Evolutionary conservation across 164 flowering plant species (phyloP).

Genomic region (Chimonanthus praecox): DNA sequence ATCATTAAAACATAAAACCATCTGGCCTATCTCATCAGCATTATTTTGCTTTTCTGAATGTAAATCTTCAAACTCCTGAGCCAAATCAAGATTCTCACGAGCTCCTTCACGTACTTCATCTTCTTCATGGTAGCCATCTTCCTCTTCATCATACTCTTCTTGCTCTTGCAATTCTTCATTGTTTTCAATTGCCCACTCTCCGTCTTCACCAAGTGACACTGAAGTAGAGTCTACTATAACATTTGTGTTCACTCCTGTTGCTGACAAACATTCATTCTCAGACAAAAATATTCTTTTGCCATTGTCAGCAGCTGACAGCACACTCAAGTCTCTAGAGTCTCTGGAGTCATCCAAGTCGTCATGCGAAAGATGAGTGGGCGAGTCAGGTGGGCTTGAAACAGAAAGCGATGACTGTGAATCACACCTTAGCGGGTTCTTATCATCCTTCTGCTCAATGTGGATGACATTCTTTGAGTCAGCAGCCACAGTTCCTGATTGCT

Average conservation of each 20-base stretch:
- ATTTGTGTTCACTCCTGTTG: slow-evolving; percentile 22
- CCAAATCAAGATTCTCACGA: slow-evolving; percentile 47
- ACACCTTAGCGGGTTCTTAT: slow-evolving; percentile 42
- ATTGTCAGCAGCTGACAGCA: slow-evolving; percentile 28
- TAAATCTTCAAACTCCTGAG: slow-evolving; percentile 52
- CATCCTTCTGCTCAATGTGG: slow-evolving; percentile 27
- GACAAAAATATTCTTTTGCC: slow-evolving; percentile 27
- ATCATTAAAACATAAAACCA: slow-evolving; percentile 72
- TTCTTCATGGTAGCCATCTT: slow-evolving; percentile 70
- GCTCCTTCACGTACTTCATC: slow-evolving; percentile 74
- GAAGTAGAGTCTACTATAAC: slow-evolving; percentile 26
- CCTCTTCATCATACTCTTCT: slow-evolving; percentile 92
- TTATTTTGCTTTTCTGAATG: slow-evolving; percentile 49
- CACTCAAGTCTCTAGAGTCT: slow-evolving; percentile 30
- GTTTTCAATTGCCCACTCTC: slow-evolving; percentile 69
- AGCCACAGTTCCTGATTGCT: slow-evolving; percentile 29
- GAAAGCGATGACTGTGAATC: slow-evolving; percentile 91
- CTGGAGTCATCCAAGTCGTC: slow-evolving; percentile 79
- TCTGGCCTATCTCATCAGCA: slow-evolving; percentile 32
- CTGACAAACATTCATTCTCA: slow-evolving; percentile 29
- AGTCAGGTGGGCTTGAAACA: slow-evolving; percentile 82
- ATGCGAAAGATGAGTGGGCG: slow-evolving; percentile 86
- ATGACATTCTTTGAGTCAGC: slow-evolving; percentile 23
- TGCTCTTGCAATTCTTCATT: slow-evolving; percentile 63
- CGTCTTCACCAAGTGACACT: slow-evolving; percentile 57